A percentile compares a stretch with the other conserved stretches of the same genome.
Evolutionary conservation across 306 rosid genomes (phyloP).

Genomic region (Rosa lucieae): DNA sequence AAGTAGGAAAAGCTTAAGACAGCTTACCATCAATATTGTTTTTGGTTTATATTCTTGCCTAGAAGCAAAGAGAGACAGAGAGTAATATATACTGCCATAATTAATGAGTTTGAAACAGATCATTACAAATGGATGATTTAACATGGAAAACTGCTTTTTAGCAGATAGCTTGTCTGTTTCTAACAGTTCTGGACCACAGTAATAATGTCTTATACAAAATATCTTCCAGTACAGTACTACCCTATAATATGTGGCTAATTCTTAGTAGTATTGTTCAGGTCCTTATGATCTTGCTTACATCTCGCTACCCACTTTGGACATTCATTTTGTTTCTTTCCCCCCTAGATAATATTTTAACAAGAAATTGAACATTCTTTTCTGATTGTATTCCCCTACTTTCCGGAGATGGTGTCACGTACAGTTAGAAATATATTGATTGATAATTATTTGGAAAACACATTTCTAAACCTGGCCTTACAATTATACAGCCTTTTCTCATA

Average conservation of each 20-base stretch:
- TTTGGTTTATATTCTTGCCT: constrained; percentile 17
- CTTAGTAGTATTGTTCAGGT: constrained; percentile 3
- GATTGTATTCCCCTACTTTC: constrained; percentile 14
- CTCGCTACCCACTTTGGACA: background rate
- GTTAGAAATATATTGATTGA: background rate
- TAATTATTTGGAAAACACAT: background rate
- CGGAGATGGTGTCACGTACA: background rate
- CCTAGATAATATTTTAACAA: constrained; percentile 6
- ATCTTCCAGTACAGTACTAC: constrained; percentile 46
- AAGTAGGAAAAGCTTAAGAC: background rate
- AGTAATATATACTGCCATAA: constrained; percentile 14
- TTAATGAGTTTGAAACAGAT: constrained; percentile 32
- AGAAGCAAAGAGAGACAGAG: constrained; percentile 19
- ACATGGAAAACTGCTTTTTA: constrained; percentile 39
- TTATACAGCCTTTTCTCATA: background rate
- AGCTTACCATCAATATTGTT: constrained; percentile 8
- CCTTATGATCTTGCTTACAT: constrained; percentile 7
- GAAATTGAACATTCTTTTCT: constrained; percentile 18
- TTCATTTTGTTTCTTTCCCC: background rate
- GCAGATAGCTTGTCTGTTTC: constrained; percentile 49
- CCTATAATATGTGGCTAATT: constrained; percentile 28
- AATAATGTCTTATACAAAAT: constrained; percentile 39
- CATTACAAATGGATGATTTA: constrained; percentile 36
- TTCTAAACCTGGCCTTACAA: background rate
- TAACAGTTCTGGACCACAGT: constrained; percentile 59